These are phyloP conservation scores for Paecilomyces sp. DNA, from an alignment of 2,329 filamentous ascomycete genomes.

Conservation along the genomic window DNA sequence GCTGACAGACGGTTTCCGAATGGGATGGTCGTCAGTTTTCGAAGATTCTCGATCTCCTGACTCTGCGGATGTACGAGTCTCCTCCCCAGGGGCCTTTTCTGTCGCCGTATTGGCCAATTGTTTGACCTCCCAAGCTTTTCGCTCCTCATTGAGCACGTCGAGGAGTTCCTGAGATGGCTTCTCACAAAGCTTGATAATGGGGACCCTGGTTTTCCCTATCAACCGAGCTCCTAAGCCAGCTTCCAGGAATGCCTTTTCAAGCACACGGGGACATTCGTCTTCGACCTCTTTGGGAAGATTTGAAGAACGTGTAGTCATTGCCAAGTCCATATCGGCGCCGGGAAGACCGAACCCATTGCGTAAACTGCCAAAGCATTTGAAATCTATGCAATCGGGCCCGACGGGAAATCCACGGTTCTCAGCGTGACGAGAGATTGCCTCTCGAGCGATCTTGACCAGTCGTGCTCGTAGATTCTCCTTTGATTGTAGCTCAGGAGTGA, in stretches of 20 bases:
- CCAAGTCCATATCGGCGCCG: slow-evolving; percentile 83
- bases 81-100: not conserved
- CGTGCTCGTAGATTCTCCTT: slow-evolving; percentile 64
- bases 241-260: slow-evolving; percentile 69
- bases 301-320: slow-evolving; percentile 16
- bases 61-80: slow-evolving; percentile 19
- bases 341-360: slow-evolving; percentile 80
- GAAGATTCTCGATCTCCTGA: not conserved
- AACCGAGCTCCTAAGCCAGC: slow-evolving; percentile 68
- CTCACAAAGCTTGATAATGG: slow-evolving; percentile 82
- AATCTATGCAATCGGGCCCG: slow-evolving; percentile 50
- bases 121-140: slow-evolving; percentile 23
- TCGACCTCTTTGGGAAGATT: slow-evolving; percentile 44
- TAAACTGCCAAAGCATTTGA: slow-evolving; percentile 76
- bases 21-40: not conserved
- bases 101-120: slow-evolving; percentile 35
- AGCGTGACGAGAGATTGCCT: slow-evolving; percentile 50
- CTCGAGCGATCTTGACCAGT: slow-evolving; percentile 59
- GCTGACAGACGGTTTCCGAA: slow-evolving; percentile 29
- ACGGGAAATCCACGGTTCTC: slow-evolving; percentile 40
- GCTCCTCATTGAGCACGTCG: slow-evolving; percentile 55
- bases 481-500: slow-evolving; percentile 53
- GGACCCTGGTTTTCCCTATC: slow-evolving; percentile 70
- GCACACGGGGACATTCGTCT: slow-evolving; percentile 61
- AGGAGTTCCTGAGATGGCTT: slow-evolving; percentile 56